Conservation (phyloP, 495 filamentous ascomycete genomes). For the Neurospora cerealis region DNA sequence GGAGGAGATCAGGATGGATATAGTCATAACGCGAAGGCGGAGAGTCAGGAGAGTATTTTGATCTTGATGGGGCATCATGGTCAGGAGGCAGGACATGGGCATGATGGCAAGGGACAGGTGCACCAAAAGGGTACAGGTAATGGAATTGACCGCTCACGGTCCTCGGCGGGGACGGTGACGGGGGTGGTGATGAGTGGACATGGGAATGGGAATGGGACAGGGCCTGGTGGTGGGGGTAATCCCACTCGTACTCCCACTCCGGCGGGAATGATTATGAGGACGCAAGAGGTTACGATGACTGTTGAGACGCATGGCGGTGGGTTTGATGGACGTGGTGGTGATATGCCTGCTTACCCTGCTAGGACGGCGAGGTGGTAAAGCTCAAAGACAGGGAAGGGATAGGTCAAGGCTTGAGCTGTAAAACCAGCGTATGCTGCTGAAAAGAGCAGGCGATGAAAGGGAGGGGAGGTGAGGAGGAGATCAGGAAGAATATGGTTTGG, state of each 20-base stretch:
- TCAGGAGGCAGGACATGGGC: not conserved
- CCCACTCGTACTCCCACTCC: not conserved
- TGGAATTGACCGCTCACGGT: not conserved
- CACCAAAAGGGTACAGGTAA: not conserved
- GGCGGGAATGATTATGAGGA: not conserved
- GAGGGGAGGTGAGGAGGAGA: not conserved
- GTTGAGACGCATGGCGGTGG: not conserved
- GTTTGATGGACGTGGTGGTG: not conserved
- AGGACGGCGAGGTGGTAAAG: not conserved
- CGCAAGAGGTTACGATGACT: not conserved
- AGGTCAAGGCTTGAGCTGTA: not conserved
- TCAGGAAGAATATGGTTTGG: not conserved
- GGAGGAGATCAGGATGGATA: not conserved
- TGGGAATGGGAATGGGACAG: not conserved
- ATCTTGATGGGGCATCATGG: not conserved
- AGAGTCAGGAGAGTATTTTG: not conserved
- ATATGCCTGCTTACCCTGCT: not conserved
- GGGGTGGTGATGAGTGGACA: not conserved
- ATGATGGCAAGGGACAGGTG: not conserved
- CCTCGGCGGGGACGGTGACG: not conserved
- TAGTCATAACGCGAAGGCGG: not conserved
- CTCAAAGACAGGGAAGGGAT: not conserved
- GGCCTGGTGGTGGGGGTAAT: not conserved
- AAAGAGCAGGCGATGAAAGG: not conserved
- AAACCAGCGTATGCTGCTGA: not conserved